These are phyloP conservation scores for Kwoniella botswanensis DNA, from an alignment of 768 basidiomycete genomes.

Conservation along the genomic window DNA sequence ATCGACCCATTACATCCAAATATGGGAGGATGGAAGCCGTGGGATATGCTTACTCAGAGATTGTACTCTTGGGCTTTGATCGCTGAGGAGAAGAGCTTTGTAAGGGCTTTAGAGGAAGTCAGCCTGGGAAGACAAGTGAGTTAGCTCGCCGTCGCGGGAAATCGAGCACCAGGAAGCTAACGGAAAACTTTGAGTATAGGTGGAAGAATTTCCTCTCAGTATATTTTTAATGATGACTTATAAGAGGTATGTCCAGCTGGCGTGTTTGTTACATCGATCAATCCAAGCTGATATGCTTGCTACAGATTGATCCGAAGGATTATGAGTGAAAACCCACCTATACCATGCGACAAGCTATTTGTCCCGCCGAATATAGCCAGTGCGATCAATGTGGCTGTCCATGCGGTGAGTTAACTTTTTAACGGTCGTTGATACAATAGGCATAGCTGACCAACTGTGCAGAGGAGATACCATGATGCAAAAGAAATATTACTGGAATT, in stretches of 20 bases:
- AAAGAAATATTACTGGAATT: constrained; percentile 53
- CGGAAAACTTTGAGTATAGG: no score
- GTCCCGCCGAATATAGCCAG: constrained; percentile 56
- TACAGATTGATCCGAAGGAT: constrained; percentile 45
- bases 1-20: constrained; percentile 28
- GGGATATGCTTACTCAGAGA: constrained; percentile 56
- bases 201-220: constrained; percentile 54
- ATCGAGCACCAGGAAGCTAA: background rate
- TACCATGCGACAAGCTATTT: constrained; percentile 55
- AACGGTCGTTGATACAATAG: background rate
- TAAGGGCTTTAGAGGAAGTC: constrained; percentile 48
- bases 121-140: constrained; percentile 52
- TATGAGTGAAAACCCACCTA: constrained; percentile 40
- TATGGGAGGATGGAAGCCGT: constrained; percentile 33
- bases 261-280: no score
- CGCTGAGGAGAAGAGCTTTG: constrained; percentile 53
- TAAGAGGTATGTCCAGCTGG: constrained; percentile 52
- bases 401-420: constrained; percentile 40
- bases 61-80: constrained; percentile 57
- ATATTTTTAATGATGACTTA: constrained; percentile 56
- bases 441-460: background rate
- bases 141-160: background rate
- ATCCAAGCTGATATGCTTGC: no score
- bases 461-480: constrained; percentile 40
- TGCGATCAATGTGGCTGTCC: constrained; percentile 56